Evolutionary conservation across 129 eudicot genomes (phyloP), one percentile per base, ranked within the genome.

Genomic region (Flaveria bidentis): DNA sequence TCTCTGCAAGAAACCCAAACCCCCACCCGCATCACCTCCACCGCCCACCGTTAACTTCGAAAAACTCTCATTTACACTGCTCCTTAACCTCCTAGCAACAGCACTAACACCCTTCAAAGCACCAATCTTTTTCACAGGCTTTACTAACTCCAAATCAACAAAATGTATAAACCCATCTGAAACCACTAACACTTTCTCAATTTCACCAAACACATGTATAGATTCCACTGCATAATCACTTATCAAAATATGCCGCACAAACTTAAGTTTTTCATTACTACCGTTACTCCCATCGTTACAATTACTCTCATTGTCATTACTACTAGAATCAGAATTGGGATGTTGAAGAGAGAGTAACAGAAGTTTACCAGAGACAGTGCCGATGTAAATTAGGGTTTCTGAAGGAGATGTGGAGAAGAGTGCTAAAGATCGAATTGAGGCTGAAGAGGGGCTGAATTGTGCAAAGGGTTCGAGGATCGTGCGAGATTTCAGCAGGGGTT

Each of bases 351-450:
- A 78, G 68, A 88, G 85, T 62, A 86, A 71, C 11, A 84, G 79
- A 64, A 90, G 84, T n/a, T 79, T 71, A 58, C 96, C 96, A 56
- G 91, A 84, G 44, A 72, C n/a, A 16, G 91, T 86, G 75, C 96
- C 96, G 65, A 78, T 82, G 85, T 82, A 88, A 47, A 90, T 57
- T 70, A 83, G 86, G 84, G 90, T 80, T 83, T 87, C 81, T 60
- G 85, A 69, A 46, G 71, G 67, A 67, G 85, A 66, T 55, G 67
- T 25, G 0, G 88, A 57, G 60, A 86, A 67, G 65, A 88, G 71
- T 0, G 88, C 92, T 62, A 90, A 56, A 14, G 88, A 88, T 63
- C 81, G 84, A 69, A 88, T 82, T 55, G 80, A 55, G 23, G 85
- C 33, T 39, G 87, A 73, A 39, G 80, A 42, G 14, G 71, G 86